phyloP scores from a whole-genome alignment of 805 yeast species.

The Lipomyces kockii region DNA sequence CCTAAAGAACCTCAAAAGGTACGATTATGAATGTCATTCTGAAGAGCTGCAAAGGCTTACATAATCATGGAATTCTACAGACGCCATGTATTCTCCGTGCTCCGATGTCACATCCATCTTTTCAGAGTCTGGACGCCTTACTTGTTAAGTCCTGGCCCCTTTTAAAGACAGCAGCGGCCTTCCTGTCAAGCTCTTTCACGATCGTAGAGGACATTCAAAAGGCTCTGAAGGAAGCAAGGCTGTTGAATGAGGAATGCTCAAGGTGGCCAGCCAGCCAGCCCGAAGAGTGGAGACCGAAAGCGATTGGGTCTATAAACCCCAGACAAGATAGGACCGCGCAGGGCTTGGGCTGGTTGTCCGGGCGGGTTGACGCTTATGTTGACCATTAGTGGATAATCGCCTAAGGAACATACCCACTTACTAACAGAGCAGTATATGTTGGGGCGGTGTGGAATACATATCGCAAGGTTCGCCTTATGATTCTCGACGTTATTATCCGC shows the following conservation, averaged over 20 bases:
- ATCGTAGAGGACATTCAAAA: background rate
- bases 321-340: background rate
- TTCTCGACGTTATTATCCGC: background rate
- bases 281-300: background rate
- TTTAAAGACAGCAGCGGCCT: background rate
- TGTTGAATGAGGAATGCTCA: background rate
- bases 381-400: background rate
- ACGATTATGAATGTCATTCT: background rate
- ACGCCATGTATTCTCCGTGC: background rate
- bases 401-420: background rate
- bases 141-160: background rate
- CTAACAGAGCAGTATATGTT: background rate
- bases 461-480: background rate
- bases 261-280: background rate
- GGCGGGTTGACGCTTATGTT: background rate
- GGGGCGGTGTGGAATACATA: background rate
- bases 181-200: background rate
- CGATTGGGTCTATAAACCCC: background rate
- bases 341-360: background rate
- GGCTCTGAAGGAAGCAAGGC: background rate
- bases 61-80: background rate
- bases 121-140: background rate
- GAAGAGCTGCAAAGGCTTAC: background rate
- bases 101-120: background rate
- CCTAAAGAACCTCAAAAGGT: background rate